Evolutionary conservation across 306 rosid species (phyloP), one percentile per base, ranked within the genome.

Genomic region (Cyamopsis tetragonoloba): DNA sequence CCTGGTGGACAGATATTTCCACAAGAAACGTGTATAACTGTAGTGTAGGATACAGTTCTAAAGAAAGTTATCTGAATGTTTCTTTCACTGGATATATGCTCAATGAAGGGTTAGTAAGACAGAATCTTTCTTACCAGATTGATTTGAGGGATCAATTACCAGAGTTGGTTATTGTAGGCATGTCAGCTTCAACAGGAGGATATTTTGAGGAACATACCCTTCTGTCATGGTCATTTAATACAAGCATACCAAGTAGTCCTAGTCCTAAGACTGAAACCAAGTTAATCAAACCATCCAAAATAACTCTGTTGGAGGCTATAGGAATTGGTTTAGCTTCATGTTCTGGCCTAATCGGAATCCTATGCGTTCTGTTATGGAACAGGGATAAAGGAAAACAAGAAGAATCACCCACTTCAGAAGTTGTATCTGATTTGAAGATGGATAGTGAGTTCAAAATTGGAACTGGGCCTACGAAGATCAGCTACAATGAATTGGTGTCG

Each of bases 171-270:
- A 34, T 41, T 19, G 37, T 77, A 24, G 86, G 86, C 6, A 55
- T 81, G 74, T 73, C 82, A 58, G 82, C 75, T 48, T 46, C 82
- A 31, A 72, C 82, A 5, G 70, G 71, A 49, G 5, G 1, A 1
- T 9, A 2, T 0, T 3, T 7, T 4, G 71, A 22, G 15, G 11
- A 39, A 2, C 66, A 65, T 5, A 48, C 26, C 15, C 39, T 65
- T 2, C 3, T 65, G 14, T 65, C 61, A 6, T 71, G 78, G 78
- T 55, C 68, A 18, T 39, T 78, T 26, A 48, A 2, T 58, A 41
- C 62, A 38, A 59, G 14, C 20, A 42, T 3, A 31, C 57, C 31
- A n/a, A 53, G 11, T 20, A 44, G 55, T 11, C 27, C 6, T 0
- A 22, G 6, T 47, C 5, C 12, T 35, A 24, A 22, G 4, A 14